Base-by-base conservation (phyloP, 371 early-diverging fungal species). In the Rhizopus delemar region DNA sequence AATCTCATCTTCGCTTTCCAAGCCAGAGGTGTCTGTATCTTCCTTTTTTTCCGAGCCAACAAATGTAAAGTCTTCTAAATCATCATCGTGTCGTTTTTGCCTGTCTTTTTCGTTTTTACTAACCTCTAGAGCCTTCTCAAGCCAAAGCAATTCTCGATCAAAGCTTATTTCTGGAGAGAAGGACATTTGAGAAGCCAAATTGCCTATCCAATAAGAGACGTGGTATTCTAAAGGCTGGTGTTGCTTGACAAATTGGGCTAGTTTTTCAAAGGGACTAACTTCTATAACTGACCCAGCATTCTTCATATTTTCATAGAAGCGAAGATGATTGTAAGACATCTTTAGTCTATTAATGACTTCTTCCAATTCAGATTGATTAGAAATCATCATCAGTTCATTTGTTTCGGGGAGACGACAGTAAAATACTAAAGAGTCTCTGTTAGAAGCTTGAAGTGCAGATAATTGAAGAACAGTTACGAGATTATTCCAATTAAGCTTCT, bases 401-500 rank as follows among this genome's bases (percentile, higher is more conserved):
- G 43, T 43, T 13, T 12, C 43, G n/a, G 43, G 43, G n/a, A 12
- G 43, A 43, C 9, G 43, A 41, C 50, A 61, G 28, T 55, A 61
- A 41, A 61, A 55, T 22, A 43, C 45, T 13, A 61, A 31, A 50
- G 57, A 52, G 9, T 38, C 12, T 12, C 35, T 43, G 3, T 34
- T 16, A 46, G 45, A 15, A 46, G 31, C 8, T 12, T 51, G 51
- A 33, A 33, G 35, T 32, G 53, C 32, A 15, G 46, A 53, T 4
- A 43, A 48, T 39, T 63, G 57, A 36, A 63, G 45, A 7, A 57
- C 12, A 15, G 46, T 33, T 12, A 41, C 49, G 33, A 63, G 57
- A 7, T 31, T 53, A 29, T 41, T 50, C 61, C 61, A 61, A 41
- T 45, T 55, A 5, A 61, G 41, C 15, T 55, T 61, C 29, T 61